phyloP scores from a whole-genome alignment of 148 eudicot genomes.

The Arctostaphylos glauca region DNA sequence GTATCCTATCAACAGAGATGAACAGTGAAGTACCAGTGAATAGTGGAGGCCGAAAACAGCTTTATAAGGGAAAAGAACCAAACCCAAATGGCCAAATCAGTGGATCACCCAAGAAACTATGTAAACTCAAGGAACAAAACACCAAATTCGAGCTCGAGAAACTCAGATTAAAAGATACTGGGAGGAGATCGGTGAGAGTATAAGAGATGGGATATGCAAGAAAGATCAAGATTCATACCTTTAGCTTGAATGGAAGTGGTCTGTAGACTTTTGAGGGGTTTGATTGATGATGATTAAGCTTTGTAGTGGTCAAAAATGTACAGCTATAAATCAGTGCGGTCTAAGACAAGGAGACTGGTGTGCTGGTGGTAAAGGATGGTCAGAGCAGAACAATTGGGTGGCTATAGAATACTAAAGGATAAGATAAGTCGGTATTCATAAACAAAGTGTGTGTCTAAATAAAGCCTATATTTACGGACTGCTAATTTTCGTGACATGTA shows the following conservation, averaged over 20 bases:
- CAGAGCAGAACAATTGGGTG: too few species aligned
- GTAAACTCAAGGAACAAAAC: background rate
- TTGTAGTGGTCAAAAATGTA: background rate
- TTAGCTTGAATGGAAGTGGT: background rate
- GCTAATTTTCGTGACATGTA: too few species aligned
- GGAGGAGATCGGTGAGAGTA: background rate
- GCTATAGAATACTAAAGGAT: background rate
- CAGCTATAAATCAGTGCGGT: too few species aligned
- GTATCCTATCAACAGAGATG: too few species aligned
- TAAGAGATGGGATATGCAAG: background rate
- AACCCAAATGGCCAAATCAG: slow-evolving; percentile 1
- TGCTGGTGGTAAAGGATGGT: too few species aligned
- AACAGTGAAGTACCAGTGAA: slow-evolving; percentile 1
- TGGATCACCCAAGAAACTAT: background rate
- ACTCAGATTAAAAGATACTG: background rate
- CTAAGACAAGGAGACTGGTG: background rate
- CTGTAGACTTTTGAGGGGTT: background rate
- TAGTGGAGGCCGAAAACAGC: background rate
- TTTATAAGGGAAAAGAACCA: background rate
- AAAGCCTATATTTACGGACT: too few species aligned
- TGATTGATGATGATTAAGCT: background rate
- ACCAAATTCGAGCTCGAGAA: slow-evolving; percentile 1
- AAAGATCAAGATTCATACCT: background rate
- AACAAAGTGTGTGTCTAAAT: too few species aligned
- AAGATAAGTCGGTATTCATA: too few species aligned